Evolutionary conservation across 208 protist species (phyloP), one percentile per base, ranked within the genome.

Genomic region (Angomonas ambiguus): DNA sequence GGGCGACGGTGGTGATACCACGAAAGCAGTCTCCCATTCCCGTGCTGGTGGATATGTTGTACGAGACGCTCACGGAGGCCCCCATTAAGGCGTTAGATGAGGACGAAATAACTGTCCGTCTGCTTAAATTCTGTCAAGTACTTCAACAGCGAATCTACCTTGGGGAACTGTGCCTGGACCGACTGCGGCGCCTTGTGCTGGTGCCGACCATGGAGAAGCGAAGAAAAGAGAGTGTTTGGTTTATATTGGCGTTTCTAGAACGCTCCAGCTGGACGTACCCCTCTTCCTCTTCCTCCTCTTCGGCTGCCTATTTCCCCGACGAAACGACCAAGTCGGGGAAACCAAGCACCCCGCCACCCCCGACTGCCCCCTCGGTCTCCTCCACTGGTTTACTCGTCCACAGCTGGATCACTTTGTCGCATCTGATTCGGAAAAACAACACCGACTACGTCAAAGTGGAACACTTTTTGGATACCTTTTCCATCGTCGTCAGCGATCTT

Each of bases 391-490:
- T 59, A 13, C 13, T 33, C 27, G 25, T 5, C 22, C 4, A 5
- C 25, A 33, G 24, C 31, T 76, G 71, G 64, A 59, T 51, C 25
- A 20, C 33, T 2, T 51, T 76, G 16, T 59, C 69, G 25, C 22
- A 76, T 49, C 10, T 55, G 18, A 41, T 76, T 18, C 71, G 71
- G 58, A 62, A 56, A 5, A 76, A 66, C n/a, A 65, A 65, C 22
- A 65, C 69, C 11, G 34, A 55, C 25, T 20, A 48, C 30, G 28
- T 71, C 31, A 76, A 76, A 65, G 55, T 51, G 35, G 71, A 71
- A 65, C 42, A 76, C 65, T 18, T 76, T 11, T 42, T 76, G 10
- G 71, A 76, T 31, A 55, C 34, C 2, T 32, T 76, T n/a, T 63
- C 71, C 28, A 33, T 35, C n/a, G 65, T 58, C 34, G 8, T 76